These are phyloP conservation scores for Fusarium sp. DNA, from an alignment of 2,329 filamentous ascomycete species.

Conservation along the genomic window DNA sequence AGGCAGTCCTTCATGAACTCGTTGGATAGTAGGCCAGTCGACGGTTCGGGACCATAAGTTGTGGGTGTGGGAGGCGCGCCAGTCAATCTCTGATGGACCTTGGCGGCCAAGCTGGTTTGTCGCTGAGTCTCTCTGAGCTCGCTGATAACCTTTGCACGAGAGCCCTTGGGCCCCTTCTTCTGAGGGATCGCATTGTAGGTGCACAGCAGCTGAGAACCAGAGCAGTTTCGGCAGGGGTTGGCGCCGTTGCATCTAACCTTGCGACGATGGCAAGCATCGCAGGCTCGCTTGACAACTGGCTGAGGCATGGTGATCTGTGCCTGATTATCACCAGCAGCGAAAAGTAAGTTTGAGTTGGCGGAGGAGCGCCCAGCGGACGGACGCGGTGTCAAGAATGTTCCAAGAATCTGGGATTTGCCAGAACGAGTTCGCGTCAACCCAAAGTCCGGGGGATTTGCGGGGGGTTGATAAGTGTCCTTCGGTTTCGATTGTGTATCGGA, in stretches of 20 bases:
- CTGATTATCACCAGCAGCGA: constrained; percentile 17
- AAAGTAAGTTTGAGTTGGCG: constrained; percentile 26
- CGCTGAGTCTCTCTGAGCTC: constrained; percentile 77
- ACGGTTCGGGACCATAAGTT: constrained; percentile 63
- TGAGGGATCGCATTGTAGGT: constrained; percentile 81
- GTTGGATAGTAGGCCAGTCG: constrained; percentile 68
- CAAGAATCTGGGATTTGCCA: constrained; percentile 6
- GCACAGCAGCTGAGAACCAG: constrained; percentile 73
- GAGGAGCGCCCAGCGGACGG: neutral
- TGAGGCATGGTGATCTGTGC: constrained; percentile 52
- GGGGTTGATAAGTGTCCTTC: constrained; percentile 37
- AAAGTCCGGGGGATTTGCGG: constrained; percentile 49
- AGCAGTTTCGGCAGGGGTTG: constrained; percentile 78
- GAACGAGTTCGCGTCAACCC: constrained; percentile 25
- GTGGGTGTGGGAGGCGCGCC: constrained; percentile 63
- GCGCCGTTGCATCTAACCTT: constrained; percentile 81
- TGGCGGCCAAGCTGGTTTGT: constrained; percentile 72
- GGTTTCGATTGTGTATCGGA: neutral
- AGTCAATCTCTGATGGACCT: constrained; percentile 70
- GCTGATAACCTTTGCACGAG: constrained; percentile 79
- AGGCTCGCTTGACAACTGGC: constrained; percentile 69
- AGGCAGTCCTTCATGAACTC: constrained; percentile 75
- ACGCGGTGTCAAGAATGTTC: constrained; percentile 6
- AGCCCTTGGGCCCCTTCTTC: constrained; percentile 82
- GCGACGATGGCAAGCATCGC: constrained; percentile 79